phyloP scores from a whole-genome alignment of 805 yeast species.

The Candida nonsorbophila region DNA sequence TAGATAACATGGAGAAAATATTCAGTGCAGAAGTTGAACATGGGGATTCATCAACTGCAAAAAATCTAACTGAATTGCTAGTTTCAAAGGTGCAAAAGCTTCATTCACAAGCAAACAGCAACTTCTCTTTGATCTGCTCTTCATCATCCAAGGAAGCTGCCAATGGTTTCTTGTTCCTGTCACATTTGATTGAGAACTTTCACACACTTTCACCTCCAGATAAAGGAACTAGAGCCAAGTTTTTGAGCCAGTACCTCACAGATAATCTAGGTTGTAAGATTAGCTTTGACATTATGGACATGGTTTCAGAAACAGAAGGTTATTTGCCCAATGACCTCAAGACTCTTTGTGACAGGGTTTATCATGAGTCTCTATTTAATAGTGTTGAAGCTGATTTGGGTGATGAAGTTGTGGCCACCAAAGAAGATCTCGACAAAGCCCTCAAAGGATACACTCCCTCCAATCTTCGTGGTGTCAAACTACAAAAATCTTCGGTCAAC shows the following conservation, averaged over 20 bases:
- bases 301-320: slow-evolving; percentile 75
- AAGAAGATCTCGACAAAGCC: slow-evolving; percentile 47
- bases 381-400: slow-evolving; percentile 6
- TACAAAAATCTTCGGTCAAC: slow-evolving; percentile 66
- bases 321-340: slow-evolving; percentile 80
- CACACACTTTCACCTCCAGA: slow-evolving; percentile 64
- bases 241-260: slow-evolving; percentile 37
- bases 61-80: slow-evolving; percentile 62
- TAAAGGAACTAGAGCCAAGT: slow-evolving; percentile 49
- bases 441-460: slow-evolving; percentile 73
- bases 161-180: slow-evolving; percentile 55
- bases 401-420: slow-evolving; percentile 13
- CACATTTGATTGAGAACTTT: slow-evolving; percentile 65
- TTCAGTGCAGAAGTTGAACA: slow-evolving; percentile 61
- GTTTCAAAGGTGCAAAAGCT: slow-evolving; percentile 39
- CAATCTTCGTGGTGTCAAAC: slow-evolving; percentile 77
- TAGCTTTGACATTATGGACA: slow-evolving; percentile 37
- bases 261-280: slow-evolving; percentile 26
- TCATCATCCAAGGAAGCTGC: slow-evolving; percentile 60
- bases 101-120: slow-evolving; percentile 36
- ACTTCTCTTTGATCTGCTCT: slow-evolving; percentile 57
- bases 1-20: slow-evolving; percentile 75
- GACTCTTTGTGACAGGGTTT: slow-evolving; percentile 64
- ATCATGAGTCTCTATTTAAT: slow-evolving; percentile 42
- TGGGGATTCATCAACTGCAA: slow-evolving; percentile 54